A percentile compares a stretch with the other conserved stretches of the same genome.
Conservation (phyloP, 371 early-diverging fungal genomes). For the Mortierella sp. region DNA sequence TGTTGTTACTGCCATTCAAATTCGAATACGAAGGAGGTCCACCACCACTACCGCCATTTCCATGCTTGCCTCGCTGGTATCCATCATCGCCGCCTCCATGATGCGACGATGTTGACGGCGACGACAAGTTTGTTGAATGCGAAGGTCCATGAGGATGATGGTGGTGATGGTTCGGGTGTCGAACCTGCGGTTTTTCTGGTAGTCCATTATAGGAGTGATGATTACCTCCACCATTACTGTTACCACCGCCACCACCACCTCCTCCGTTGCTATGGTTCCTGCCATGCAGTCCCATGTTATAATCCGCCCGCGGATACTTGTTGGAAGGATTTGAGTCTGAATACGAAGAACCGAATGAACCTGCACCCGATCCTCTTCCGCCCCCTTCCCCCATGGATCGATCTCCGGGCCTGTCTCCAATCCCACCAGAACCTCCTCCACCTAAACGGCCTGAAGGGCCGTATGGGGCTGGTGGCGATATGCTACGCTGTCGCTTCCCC, state of each 20-base stretch:
- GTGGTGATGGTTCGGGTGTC: constrained; percentile 11
- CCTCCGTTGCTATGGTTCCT: constrained; percentile 16
- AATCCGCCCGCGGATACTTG: constrained; percentile 56
- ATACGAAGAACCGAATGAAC: constrained; percentile 23
- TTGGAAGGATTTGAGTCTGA: constrained; percentile 14
- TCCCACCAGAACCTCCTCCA: not conserved
- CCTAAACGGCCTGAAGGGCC: constrained; percentile 1
- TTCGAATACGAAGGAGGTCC: constrained; percentile 16
- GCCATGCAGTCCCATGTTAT: constrained; percentile 23
- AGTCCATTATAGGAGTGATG: constrained; percentile 17
- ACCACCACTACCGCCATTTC: not conserved
- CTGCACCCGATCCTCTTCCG: constrained; percentile 14
- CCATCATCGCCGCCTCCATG: constrained; percentile 13
- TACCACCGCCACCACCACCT: constrained; percentile 6
- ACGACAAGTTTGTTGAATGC: not conserved
- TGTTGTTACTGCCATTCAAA: constrained; percentile 11
- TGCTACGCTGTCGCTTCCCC: constrained; percentile 38
- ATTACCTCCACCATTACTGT: not conserved
- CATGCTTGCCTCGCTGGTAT: constrained; percentile 1
- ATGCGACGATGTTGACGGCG: constrained; percentile 4
- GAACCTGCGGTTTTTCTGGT: constrained; percentile 40
- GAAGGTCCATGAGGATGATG: not conserved
- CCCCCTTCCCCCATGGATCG: not conserved
- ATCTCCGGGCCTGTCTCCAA: not conserved
- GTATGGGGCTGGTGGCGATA: constrained; percentile 12